phyloP scores from a whole-genome alignment of 2,329 filamentous ascomycete species.

The Ophiostoma fasciatum region DNA sequence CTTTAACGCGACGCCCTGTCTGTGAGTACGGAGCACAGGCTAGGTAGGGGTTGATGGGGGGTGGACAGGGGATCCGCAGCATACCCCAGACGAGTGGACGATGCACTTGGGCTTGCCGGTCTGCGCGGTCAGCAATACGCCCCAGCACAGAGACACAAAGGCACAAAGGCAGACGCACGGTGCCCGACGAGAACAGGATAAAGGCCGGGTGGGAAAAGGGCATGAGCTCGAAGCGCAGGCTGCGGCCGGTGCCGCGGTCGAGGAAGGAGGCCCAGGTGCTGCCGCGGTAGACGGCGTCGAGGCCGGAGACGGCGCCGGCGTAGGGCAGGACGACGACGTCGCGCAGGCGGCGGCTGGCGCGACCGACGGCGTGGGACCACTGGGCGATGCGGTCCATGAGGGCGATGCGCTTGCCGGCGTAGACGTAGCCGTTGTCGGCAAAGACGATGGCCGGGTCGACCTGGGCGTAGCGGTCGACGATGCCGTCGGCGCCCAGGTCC shows the following conservation, averaged over 20 bases:
- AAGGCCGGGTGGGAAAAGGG: constrained; percentile 6
- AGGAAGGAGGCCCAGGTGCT: constrained; percentile 1
- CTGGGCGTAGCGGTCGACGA: constrained; percentile 9
- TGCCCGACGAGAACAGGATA: constrained; percentile 7
- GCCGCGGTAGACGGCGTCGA: not conserved
- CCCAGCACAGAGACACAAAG: not conserved
- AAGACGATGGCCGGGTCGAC: constrained; percentile 8
- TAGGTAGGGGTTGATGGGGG: no score
- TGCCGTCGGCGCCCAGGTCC: constrained; percentile 8
- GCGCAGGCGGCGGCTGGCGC: not conserved
- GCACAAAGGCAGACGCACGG: no score
- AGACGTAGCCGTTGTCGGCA: constrained; percentile 5
- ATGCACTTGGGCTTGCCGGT: constrained; percentile 7
- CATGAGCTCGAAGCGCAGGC: not conserved
- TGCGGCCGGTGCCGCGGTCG: not conserved
- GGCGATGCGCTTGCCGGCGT: constrained; percentile 4
- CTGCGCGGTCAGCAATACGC: not conserved
- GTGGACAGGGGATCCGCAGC: not conserved
- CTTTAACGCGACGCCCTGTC: constrained; percentile 4
- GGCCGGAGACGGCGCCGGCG: not conserved
- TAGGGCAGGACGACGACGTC: constrained; percentile 4
- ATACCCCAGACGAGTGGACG: constrained; percentile 4
- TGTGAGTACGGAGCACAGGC: not conserved
- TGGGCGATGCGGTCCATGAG: not conserved
- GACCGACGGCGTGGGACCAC: constrained; percentile 2